A percentile compares a stretch with the other conserved stretches of the same genome.
Evolutionary conservation across 75 land plant species (phyloP).

Genomic region (Selaginella tamariscina): DNA sequence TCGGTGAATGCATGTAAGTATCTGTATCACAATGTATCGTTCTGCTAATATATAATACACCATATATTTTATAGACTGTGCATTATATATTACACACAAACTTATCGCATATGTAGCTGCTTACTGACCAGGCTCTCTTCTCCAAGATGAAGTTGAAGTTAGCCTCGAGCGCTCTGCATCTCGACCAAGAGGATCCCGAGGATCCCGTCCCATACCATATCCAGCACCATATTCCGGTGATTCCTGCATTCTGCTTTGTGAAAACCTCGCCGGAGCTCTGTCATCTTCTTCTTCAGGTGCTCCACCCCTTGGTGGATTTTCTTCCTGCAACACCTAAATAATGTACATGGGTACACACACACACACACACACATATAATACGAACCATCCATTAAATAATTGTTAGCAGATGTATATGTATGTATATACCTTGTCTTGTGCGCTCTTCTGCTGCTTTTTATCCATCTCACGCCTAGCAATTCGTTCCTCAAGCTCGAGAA

Average conservation of each 20-base stretch:
- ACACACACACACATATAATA: too few species aligned
- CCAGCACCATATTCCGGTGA: neutral
- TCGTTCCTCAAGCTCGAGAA: slow-evolving; percentile 74
- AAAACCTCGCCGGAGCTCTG: slow-evolving; percentile 18
- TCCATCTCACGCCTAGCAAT: slow-evolving; percentile 80
- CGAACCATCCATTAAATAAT: too few species aligned
- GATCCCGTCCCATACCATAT: neutral
- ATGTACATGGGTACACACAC: too few species aligned
- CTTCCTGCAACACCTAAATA: too few species aligned
- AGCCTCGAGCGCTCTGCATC: slow-evolving; percentile 33
- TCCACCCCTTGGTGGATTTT: neutral
- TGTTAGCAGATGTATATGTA: too few species aligned
- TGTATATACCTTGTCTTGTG: slow-evolving; percentile 24
- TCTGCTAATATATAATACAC: too few species aligned
- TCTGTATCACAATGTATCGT: too few species aligned
- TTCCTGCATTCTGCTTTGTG: neutral
- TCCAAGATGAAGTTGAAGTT: slow-evolving; percentile 40
- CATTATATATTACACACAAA: too few species aligned
- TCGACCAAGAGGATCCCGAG: slow-evolving; percentile 34
- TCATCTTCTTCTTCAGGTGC: slow-evolving; percentile 24
- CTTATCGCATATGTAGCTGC: too few species aligned
- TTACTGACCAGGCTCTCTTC: slow-evolving; percentile 44
- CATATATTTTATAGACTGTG: too few species aligned
- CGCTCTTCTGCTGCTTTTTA: slow-evolving; percentile 17
- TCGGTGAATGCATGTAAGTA: neutral